Conservation (phyloP, 2,329 filamentous ascomycete genomes). For the Arthroderma sp. region DNA sequence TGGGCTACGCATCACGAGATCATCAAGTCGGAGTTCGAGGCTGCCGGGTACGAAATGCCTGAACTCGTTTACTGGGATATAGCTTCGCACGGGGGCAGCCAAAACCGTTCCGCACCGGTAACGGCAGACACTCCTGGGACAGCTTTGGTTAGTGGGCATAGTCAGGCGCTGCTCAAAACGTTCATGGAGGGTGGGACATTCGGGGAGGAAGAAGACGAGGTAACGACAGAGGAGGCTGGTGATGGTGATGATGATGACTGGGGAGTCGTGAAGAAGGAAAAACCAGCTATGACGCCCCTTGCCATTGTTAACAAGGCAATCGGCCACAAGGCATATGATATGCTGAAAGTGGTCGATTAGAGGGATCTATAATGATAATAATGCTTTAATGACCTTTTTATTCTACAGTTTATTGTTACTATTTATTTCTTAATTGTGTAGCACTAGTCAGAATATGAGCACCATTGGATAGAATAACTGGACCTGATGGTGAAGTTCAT, state of each 20-base stretch:
- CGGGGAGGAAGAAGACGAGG: constrained; percentile 22
- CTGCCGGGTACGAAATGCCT: constrained; percentile 45
- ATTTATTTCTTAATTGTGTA: too few species aligned
- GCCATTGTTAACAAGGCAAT: constrained; percentile 38
- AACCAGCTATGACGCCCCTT: constrained; percentile 17
- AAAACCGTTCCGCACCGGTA: constrained; percentile 4
- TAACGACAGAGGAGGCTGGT: constrained; percentile 15
- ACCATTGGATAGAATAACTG: too few species aligned
- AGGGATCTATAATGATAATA: constrained; percentile 5
- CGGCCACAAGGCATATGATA: constrained; percentile 41
- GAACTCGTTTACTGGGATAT: constrained; percentile 32
- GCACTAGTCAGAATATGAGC: too few species aligned
- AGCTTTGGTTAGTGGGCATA: constrained; percentile 8
- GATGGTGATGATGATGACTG: constrained; percentile 7
- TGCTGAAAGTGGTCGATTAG: constrained; percentile 45
- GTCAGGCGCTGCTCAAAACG: constrained; percentile 44
- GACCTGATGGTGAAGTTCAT: too few species aligned
- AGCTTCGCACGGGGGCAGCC: neutral
- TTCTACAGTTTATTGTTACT: too few species aligned
- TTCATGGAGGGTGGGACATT: constrained; percentile 37
- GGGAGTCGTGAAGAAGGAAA: constrained; percentile 18
- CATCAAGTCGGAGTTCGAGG: constrained; percentile 33
- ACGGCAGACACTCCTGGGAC: constrained; percentile 8
- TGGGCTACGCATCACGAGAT: constrained; percentile 40
- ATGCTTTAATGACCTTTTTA: too few species aligned